phyloP scores from a whole-genome alignment of 2,329 filamentous ascomycete species.

The Penicillium sp. region DNA sequence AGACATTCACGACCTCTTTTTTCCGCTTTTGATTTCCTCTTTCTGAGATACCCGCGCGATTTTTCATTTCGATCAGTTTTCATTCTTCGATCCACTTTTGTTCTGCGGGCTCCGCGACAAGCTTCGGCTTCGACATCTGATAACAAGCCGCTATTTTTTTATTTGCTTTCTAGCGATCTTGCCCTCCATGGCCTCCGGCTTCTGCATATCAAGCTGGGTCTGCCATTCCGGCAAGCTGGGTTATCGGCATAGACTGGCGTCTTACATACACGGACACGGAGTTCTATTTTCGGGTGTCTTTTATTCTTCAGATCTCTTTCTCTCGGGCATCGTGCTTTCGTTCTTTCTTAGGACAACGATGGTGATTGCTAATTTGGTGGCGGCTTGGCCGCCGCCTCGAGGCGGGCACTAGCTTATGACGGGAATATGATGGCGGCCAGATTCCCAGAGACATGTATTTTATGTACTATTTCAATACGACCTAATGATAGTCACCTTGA shows the following conservation, averaged over 20 bases:
- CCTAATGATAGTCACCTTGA: background rate
- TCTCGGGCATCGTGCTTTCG: background rate
- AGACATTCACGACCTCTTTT: constrained; percentile 1
- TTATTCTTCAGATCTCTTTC: constrained; percentile 3
- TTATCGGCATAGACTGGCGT: constrained; percentile 26
- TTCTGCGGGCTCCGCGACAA: background rate
- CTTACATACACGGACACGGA: constrained; percentile 21
- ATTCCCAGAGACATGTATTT: constrained; percentile 25
- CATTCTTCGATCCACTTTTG: constrained; percentile 1
- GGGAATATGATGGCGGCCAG: constrained; percentile 14
- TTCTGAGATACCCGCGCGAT: constrained; percentile 15
- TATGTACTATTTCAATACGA: constrained; percentile 26
- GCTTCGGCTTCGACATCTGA: background rate
- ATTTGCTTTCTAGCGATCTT: constrained; percentile 2
- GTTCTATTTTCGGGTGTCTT: constrained; percentile 13
- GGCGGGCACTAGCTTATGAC: constrained; percentile 3
- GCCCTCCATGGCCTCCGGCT: constrained; percentile 1
- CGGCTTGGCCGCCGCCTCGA: background rate
- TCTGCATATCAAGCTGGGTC: constrained; percentile 6
- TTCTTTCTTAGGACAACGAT: constrained; percentile 8
- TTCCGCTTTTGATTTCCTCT: background rate
- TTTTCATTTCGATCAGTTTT: background rate
- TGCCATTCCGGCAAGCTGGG: constrained; percentile 10
- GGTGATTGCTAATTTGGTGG: background rate
- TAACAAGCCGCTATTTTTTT: constrained; percentile 2